Evolutionary conservation across 305 asterid genomes (phyloP).

Genomic region (Ajuga reptans): DNA sequence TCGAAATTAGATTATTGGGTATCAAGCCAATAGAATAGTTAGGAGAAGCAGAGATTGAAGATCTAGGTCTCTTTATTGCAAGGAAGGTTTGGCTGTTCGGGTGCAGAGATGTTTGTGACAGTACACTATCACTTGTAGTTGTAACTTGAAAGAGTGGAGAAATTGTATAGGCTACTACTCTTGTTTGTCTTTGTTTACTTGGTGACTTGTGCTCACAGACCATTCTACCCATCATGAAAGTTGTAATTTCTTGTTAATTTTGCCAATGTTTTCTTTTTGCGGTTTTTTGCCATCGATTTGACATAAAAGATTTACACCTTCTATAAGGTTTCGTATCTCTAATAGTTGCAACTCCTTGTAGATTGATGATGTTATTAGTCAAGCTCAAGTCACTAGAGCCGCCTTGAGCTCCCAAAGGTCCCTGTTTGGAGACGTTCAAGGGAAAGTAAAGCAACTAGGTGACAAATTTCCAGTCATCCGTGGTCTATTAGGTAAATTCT

Average conservation of each 20-base stretch:
- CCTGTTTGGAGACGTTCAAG: conserved; percentile 76
- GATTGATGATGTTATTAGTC: conserved; percentile 84
- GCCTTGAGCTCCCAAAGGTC: conserved; percentile 73
- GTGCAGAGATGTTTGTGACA: background rate
- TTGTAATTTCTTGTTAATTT: background rate
- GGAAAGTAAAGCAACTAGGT: conserved; percentile 68
- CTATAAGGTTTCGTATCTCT: conserved; percentile 6
- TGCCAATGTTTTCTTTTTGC: background rate
- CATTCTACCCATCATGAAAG: background rate
- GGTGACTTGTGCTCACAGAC: background rate
- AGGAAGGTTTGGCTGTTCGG: background rate
- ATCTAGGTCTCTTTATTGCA: background rate
- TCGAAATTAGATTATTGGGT: background rate
- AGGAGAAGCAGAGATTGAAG: background rate
- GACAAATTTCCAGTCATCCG: conserved; percentile 78
- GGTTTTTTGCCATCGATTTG: background rate
- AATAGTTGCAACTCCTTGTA: conserved; percentile 18
- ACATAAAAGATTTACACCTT: background rate
- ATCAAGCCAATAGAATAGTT: background rate
- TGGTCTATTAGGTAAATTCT: conserved; percentile 63
- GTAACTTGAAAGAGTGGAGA: background rate
- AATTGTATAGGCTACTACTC: background rate
- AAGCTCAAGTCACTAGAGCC: conserved; percentile 82
- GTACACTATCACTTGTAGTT: background rate
- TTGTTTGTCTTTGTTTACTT: background rate